phyloP scores from a whole-genome alignment of 768 basidiomycete species.

The Lanmaoa rubissima region DNA sequence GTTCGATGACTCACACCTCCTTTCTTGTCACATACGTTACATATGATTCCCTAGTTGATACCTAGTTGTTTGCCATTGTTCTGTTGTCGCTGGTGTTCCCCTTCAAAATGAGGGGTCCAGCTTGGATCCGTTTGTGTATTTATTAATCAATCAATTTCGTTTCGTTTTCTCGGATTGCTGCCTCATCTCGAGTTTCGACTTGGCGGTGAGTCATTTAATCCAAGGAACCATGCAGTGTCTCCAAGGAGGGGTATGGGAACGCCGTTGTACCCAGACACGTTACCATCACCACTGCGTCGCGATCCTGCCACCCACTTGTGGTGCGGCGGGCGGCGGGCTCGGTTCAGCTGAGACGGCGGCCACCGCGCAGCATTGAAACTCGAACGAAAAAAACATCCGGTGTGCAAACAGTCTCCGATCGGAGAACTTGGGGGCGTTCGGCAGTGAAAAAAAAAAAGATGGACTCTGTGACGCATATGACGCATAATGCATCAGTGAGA shows the following conservation, averaged over 20 bases:
- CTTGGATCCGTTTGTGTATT: background rate
- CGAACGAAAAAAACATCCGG: no score
- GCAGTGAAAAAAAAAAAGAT: no score
- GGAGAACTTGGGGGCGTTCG: no score
- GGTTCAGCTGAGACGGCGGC: no score
- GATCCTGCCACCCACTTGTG: no score
- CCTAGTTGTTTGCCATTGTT: background rate
- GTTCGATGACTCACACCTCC: background rate
- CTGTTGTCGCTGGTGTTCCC: background rate
- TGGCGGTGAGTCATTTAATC: background rate
- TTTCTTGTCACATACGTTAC: conserved; percentile 8
- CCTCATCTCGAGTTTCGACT: background rate
- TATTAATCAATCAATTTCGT: background rate
- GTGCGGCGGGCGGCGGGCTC: no score
- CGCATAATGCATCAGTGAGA: no score
- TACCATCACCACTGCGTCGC: no score
- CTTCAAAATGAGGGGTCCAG: background rate
- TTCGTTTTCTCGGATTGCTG: background rate
- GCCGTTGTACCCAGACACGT: background rate
- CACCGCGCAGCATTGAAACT: no score
- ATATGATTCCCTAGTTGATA: conserved; percentile 8
- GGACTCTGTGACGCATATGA: no score
- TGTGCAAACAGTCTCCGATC: no score
- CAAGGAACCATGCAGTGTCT: background rate
- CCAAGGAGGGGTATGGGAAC: background rate